These are phyloP conservation scores for Alternaria solani DNA, from an alignment of 2,329 filamentous ascomycete genomes.

Conservation along the genomic window DNA sequence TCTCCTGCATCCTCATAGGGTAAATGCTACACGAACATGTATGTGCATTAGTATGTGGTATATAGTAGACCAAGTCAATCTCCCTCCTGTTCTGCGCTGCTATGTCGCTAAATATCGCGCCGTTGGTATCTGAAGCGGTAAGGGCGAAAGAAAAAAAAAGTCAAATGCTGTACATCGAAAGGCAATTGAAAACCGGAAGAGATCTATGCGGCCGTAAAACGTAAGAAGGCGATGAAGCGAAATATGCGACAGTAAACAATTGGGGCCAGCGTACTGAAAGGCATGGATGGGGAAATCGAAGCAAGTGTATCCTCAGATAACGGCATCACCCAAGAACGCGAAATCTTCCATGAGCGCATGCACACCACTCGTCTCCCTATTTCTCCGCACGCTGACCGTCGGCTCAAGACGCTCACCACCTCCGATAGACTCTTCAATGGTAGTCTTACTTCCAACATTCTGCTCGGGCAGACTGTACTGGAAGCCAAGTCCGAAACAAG, in stretches of 20 bases:
- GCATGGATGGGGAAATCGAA: not conserved
- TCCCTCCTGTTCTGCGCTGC: not conserved
- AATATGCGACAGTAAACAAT: not conserved
- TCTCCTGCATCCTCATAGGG: not conserved
- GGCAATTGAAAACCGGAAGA: not conserved
- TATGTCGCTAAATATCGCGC: conserved; percentile 1
- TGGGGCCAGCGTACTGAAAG: not conserved
- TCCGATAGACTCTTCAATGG: conserved; percentile 29
- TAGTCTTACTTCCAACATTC: conserved; percentile 36
- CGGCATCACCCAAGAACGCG: conserved; percentile 42
- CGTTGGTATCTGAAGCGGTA: not conserved
- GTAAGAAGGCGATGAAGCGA: not conserved
- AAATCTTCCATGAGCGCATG: conserved; percentile 45
- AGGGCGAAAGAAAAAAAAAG: not conserved
- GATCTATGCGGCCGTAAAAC: not conserved
- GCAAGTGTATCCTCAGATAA: conserved; percentile 26
- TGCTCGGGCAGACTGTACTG: conserved; percentile 46
- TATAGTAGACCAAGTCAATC: not conserved
- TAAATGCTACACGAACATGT: not conserved
- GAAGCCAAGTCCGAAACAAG: conserved; percentile 45
- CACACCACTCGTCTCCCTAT: conserved; percentile 34
- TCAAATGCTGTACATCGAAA: conserved; percentile 7
- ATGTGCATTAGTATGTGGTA: not conserved
- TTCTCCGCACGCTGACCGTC: conserved; percentile 26
- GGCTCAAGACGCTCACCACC: not conserved